A percentile compares a stretch with the other conserved stretches of the same genome.
Evolutionary conservation across 192 early-diverging fungal genomes (phyloP).

Genomic region (Podila epicladia): DNA sequence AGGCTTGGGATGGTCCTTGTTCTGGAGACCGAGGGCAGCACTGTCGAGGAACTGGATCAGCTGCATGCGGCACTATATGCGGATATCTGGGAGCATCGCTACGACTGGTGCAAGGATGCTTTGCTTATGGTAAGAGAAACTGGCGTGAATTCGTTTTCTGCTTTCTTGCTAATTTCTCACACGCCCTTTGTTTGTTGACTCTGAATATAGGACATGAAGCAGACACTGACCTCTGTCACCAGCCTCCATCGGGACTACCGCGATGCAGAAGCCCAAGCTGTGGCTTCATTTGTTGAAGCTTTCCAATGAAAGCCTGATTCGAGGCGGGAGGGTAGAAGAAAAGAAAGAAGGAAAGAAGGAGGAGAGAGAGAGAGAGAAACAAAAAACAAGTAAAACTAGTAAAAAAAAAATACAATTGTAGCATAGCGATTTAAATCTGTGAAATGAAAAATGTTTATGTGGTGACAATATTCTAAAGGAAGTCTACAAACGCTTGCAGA

Average conservation of each 20-base stretch:
- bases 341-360: no score
- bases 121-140: slow-evolving; percentile 18
- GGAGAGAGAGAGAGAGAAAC: no score
- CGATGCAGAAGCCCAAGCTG: background rate
- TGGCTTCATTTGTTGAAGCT: no score
- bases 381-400: no score
- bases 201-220: slow-evolving; percentile 23
- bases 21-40: slow-evolving; percentile 23
- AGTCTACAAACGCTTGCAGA: slow-evolving; percentile 73
- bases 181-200: background rate
- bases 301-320: no score
- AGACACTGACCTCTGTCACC: slow-evolving; percentile 17
- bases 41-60: slow-evolving; percentile 42
- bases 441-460: background rate
- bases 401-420: no score
- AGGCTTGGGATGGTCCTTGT: slow-evolving; percentile 4
- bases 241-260: slow-evolving; percentile 24
- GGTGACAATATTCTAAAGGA: no score
- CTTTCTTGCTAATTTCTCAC: background rate
- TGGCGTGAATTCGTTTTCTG: background rate
- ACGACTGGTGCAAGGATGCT: slow-evolving; percentile 22
- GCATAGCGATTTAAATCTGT: background rate
- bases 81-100: slow-evolving; percentile 41
- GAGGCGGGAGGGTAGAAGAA: no score
- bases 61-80: slow-evolving; percentile 32